Evolutionary conservation across 2,329 filamentous ascomycete genomes (phyloP), one percentile per base, ranked within the genome.

Genomic region (Simplicillium aogashimaense): DNA sequence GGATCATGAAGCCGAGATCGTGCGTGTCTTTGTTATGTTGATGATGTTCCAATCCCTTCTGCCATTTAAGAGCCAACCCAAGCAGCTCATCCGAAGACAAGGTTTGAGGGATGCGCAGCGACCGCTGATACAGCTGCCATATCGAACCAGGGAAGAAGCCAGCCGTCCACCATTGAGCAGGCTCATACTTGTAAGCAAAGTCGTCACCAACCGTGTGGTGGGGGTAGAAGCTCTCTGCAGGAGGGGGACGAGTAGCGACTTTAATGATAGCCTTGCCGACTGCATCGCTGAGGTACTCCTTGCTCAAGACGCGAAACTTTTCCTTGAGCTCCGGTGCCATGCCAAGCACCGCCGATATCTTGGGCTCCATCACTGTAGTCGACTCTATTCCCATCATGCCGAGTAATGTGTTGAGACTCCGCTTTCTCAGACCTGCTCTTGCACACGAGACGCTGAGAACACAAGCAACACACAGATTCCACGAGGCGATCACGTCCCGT

Each of bases 141-240:
- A 47, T 15, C n/a, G 29, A 39, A 17, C 45, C 45, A 2, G 45
- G 45, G 18, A 45, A 47, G 40, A 47, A 47, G 4, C 45, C 45
- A 6, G 44, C 43, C 14, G 44, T 46, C 44, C 44, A 74, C 38
- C 38, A 39, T 15, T 12, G 9, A n/a, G 30, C 29, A 6, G 12
- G 13, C 38, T 33, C 32, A 31, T 39, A 39, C 29, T 39, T 39
- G 38, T 39, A 39, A 31, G 38, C 17, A 17, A 34, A 39, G n/a
- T 16, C 28, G 17, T 39, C 38, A 6, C 32, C 32, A 20, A 31
- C 28, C 14, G 38, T 39, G 12, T 35, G 18, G 31, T 39, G 38
- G 12, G 38, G 38, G 15, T 35, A 39, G 30, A 16, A 33, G 15
- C 29, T 29, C 6, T 30, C 15, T 9, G 25, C 16, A 7, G 30